phyloP scores from a whole-genome alignment of 2,329 filamentous ascomycete species.

The Diaporthe nobilis region DNA sequence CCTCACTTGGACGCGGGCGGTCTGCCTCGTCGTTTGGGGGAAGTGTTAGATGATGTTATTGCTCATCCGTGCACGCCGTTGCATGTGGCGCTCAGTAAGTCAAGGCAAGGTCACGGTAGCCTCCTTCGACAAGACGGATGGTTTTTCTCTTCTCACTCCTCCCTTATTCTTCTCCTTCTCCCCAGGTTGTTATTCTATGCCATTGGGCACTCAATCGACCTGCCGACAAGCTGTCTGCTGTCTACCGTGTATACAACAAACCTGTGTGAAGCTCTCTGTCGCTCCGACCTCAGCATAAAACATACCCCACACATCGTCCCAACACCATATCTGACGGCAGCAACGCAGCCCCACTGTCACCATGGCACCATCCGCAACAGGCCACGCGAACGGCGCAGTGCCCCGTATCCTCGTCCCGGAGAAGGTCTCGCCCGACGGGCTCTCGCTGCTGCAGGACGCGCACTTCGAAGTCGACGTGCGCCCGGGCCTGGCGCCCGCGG shows the following conservation, averaged over 20 bases:
- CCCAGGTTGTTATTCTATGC: background rate
- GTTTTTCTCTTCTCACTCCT: background rate
- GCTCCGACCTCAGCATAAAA: background rate
- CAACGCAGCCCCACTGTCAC: background rate
- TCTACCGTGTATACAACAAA: background rate
- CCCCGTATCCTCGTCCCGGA: constrained; percentile 79
- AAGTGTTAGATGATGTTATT: constrained; percentile 22
- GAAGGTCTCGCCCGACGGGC: constrained; percentile 84
- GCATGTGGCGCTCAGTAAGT: constrained; percentile 12
- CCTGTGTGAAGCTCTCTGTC: background rate
- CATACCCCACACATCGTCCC: background rate
- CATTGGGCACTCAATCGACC: constrained; percentile 6
- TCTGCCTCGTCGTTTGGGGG: constrained; percentile 11
- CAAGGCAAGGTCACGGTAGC: background rate
- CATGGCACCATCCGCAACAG: constrained; percentile 49
- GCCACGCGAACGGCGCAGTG: constrained; percentile 44
- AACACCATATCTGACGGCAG: background rate
- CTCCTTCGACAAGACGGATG: background rate
- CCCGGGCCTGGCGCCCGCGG: constrained; percentile 71
- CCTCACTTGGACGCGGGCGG: background rate
- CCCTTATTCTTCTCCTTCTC: background rate
- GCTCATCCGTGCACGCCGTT: constrained; percentile 19
- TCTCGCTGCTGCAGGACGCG: constrained; percentile 75
- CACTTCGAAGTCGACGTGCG: constrained; percentile 78
- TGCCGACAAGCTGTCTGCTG: background rate